Base-by-base conservation (phyloP, 257 asterid genomes). In the Scutellaria galericulata region DNA sequence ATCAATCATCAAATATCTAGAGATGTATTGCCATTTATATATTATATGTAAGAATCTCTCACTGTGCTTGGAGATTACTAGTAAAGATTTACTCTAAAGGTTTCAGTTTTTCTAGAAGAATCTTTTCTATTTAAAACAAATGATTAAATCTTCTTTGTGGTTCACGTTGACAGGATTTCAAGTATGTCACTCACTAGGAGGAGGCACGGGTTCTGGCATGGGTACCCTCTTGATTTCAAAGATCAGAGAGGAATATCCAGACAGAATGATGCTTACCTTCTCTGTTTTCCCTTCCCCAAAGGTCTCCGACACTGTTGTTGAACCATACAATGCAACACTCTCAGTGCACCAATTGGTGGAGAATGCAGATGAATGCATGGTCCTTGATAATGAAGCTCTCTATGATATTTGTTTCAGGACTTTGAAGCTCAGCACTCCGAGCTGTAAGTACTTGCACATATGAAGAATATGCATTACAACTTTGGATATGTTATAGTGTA, bases 161-260 rank as follows among this genome's bases (percentile, higher is more conserved):
- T 35, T 68, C 22, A 41, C 65, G 22, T 74, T 2, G n/a, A 39
- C 92, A 91, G 97, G 97, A 71, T 91, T 91, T 74, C 97, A 91
- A 78, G 96, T 91, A 18, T 91, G 96, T 13, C 97, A 91, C 82
- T 91, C 97, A 5, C 97, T 91, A 46, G 97, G 97, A 77, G 97
- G 97, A 22, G 97, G 97, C 68, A 91, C 97, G 22, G 97, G 97
- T 53, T 91, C 97, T 69, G 97, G 97, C 73, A 91, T 91, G 97
- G 97, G 97, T 42, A 91, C 97, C 80, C 97, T 91, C 35, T 64
- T 91, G 85, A 91, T 91, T 64, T 91, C 97, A 31, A 91, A 91
- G 86, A 91, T 91, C 81, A 79, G 97, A 72, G 97, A 91, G 86
- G 97, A 91, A 76, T 91, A 91, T 75, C 97, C 97, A 6, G 97